A percentile compares a stretch with the other conserved stretches of the same genome.
Evolutionary conservation across 331 rosid genomes (phyloP).

Genomic region (Saraca asoca): DNA sequence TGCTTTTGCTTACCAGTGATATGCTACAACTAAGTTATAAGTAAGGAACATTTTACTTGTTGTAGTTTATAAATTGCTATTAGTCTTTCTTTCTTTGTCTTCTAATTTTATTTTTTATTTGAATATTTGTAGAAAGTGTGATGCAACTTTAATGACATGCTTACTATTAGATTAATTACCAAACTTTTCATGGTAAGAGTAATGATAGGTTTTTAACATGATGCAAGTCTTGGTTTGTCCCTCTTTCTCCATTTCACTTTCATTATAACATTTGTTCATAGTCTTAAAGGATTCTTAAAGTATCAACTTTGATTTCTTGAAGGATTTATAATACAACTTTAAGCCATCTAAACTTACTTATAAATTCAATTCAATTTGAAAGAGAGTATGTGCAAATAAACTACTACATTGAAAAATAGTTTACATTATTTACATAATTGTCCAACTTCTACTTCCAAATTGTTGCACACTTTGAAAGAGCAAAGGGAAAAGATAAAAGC

Average conservation of each 20-base stretch:
- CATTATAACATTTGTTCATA: too few relatives aligned
- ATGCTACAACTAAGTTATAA: slow-evolving; percentile 74
- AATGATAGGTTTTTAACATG: too few relatives aligned
- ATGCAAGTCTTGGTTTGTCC: too few relatives aligned
- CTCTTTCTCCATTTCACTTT: too few relatives aligned
- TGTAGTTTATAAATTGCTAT: background rate
- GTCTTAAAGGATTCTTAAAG: too few relatives aligned
- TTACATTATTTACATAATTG: slow-evolving; percentile 38
- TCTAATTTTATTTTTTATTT: slow-evolving; percentile 25
- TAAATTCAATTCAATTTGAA: too few relatives aligned
- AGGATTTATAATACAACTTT: too few relatives aligned
- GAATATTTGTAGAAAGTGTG: slow-evolving; percentile 67
- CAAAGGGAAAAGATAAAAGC: slow-evolving; percentile 28
- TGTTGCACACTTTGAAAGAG: slow-evolving; percentile 22
- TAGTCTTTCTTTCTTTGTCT: slow-evolving; percentile 25
- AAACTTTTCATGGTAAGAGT: too few relatives aligned
- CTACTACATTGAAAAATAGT: background rate
- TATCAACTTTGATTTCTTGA: too few relatives aligned
- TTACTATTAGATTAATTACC: slow-evolving; percentile 36
- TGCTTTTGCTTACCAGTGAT: slow-evolving; percentile 85
- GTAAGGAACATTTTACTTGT: slow-evolving; percentile 24
- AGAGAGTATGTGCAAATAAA: too few relatives aligned
- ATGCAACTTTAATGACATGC: slow-evolving; percentile 85
- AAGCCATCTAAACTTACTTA: too few relatives aligned
- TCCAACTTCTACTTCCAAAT: slow-evolving; percentile 16